Conservation (phyloP, 495 filamentous ascomycete genomes). For the Penicillium paradoxum region DNA sequence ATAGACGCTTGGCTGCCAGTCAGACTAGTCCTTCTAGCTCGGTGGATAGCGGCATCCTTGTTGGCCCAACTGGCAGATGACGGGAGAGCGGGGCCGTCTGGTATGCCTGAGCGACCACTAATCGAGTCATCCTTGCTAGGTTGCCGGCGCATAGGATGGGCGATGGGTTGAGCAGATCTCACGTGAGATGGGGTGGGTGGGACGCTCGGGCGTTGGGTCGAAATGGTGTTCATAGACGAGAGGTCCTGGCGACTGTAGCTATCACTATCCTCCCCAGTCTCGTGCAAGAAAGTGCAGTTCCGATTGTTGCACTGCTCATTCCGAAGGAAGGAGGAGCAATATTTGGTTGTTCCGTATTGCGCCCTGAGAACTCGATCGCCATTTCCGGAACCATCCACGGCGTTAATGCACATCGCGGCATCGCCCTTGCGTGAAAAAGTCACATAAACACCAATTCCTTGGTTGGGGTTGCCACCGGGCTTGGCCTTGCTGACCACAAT, state of each 20-base stretch:
- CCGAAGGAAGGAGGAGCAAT: conserved; percentile 94
- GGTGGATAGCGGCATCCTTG: conserved; percentile 62
- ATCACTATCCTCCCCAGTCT: conserved; percentile 93
- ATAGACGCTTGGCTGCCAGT: conserved; percentile 73
- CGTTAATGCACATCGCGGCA: conserved; percentile 80
- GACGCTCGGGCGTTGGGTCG: conserved; percentile 58
- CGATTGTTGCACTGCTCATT: conserved; percentile 90
- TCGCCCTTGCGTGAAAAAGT: conserved; percentile 87
- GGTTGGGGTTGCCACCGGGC: conserved; percentile 61
- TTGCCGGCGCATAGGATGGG: conserved; percentile 69
- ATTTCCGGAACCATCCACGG: conserved; percentile 89
- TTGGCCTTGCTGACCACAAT: conserved; percentile 97
- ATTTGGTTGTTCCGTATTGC: conserved; percentile 97
- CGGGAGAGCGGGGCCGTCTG: conserved; percentile 79
- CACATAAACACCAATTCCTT: conserved; percentile 93
- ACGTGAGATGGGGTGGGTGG: conserved; percentile 27
- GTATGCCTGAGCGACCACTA: conserved; percentile 47
- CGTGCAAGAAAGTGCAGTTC: conserved; percentile 96
- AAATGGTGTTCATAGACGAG: conserved; percentile 88
- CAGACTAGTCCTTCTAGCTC: conserved; percentile 68
- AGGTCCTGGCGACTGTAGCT: conserved; percentile 94
- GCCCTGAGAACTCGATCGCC: conserved; percentile 82
- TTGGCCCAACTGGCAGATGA: conserved; percentile 91
- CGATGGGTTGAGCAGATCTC: conserved; percentile 42
- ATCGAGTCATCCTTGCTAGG: conserved; percentile 71